phyloP scores from a whole-genome alignment of 2,329 filamentous ascomycete genomes.

The Dryadomyces sulphureus region DNA sequence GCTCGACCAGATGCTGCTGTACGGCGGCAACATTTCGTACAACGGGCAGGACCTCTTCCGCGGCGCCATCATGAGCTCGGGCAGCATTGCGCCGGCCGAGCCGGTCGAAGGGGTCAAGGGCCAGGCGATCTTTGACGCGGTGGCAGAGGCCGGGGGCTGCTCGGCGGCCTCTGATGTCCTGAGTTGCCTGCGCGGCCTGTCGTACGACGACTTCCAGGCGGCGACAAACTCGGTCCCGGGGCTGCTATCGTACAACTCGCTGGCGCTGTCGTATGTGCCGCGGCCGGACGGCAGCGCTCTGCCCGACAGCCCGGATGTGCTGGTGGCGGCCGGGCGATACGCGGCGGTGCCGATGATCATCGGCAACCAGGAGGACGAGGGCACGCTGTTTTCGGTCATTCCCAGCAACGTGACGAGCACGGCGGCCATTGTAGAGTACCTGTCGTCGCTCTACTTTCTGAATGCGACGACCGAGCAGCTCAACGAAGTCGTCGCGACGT shows the following conservation, averaged over 20 bases:
- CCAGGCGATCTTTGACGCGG: conserved; percentile 47
- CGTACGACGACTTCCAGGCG: conserved; percentile 45
- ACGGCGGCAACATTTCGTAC: conserved; percentile 51
- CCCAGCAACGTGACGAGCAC: conserved; percentile 51
- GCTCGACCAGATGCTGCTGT: conserved; percentile 61
- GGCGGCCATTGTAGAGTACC: conserved; percentile 45
- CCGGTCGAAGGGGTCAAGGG: conserved; percentile 50
- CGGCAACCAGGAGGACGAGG: conserved; percentile 69
- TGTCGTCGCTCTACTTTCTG: conserved; percentile 45
- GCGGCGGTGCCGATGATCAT: conserved; percentile 38
- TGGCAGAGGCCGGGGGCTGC: conserved; percentile 39
- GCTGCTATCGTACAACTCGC: conserved; percentile 49
- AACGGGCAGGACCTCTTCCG: conserved; percentile 64
- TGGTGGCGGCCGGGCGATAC: conserved; percentile 34
- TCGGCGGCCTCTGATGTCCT: too few relatives aligned
- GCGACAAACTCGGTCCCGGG: conserved; percentile 58
- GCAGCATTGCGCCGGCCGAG: conserved; percentile 45
- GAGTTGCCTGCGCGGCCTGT: conserved; percentile 50
- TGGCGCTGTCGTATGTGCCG: conserved; percentile 60
- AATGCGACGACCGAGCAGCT: conserved; percentile 36
- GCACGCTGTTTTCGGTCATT: conserved; percentile 58
- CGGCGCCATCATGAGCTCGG: conserved; percentile 65
- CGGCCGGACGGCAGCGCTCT: conserved; percentile 54
- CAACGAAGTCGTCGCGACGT: conserved; percentile 42
- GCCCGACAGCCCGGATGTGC: conserved; percentile 45